These are phyloP conservation scores for Mucor mucedo DNA, from an alignment of 371 early-diverging fungal species.

Conservation along the genomic window DNA sequence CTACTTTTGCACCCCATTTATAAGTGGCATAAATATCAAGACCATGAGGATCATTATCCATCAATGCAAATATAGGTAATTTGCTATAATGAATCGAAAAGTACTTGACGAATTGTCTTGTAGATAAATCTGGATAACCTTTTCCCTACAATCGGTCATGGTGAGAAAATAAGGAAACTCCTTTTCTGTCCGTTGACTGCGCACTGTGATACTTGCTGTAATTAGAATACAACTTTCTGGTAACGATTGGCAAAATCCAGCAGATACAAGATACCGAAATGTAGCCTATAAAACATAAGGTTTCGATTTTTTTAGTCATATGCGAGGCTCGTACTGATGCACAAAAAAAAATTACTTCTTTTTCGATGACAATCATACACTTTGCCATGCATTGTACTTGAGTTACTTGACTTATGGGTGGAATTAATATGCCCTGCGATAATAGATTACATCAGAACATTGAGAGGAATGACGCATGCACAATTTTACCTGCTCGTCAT, in stretches of 20 bases:
- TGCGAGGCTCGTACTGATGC: too few species aligned
- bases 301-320: too few species aligned
- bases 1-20: slow-evolving; percentile 53
- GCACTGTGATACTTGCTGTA: slow-evolving; percentile 51
- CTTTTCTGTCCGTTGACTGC: neutral
- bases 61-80: slow-evolving; percentile 39
- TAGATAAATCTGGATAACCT: slow-evolving; percentile 53
- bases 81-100: slow-evolving; percentile 24
- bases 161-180: neutral
- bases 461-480: neutral
- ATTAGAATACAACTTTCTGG: slow-evolving; percentile 39
- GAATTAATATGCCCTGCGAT: slow-evolving; percentile 42
- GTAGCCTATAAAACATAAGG: slow-evolving; percentile 35
- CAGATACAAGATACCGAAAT: slow-evolving; percentile 47
- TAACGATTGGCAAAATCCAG: slow-evolving; percentile 31
- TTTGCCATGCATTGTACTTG: slow-evolving; percentile 41
- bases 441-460: too few species aligned
- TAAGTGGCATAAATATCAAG: slow-evolving; percentile 56
- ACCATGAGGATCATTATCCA: slow-evolving; percentile 56
- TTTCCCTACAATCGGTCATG: slow-evolving; percentile 30
- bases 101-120: slow-evolving; percentile 46
- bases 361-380: slow-evolving; percentile 49
- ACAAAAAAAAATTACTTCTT: slow-evolving; percentile 36
- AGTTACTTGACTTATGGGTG: slow-evolving; percentile 37
- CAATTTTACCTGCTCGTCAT: slow-evolving; percentile 36